phyloP scores from a whole-genome alignment of 805 yeast genomes.

The Yueomyces sp. region DNA sequence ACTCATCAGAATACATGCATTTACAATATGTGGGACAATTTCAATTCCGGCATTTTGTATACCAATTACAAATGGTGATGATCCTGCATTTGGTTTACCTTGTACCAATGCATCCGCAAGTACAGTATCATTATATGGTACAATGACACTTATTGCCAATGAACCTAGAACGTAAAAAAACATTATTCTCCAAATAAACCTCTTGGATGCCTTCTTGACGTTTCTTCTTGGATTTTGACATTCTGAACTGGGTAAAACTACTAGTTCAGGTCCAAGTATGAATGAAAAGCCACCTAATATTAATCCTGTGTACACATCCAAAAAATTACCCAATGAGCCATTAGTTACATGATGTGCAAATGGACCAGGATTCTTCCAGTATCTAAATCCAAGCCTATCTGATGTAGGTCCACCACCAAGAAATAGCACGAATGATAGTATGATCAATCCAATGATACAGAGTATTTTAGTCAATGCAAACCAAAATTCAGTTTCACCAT shows the following conservation, averaged over 20 bases:
- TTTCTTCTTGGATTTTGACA: conserved; percentile 44
- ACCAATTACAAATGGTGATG: conserved; percentile 56
- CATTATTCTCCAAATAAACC: conserved; percentile 49
- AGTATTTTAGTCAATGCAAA: conserved; percentile 33
- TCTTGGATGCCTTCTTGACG: conserved; percentile 46
- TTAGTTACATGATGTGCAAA: conserved; percentile 35
- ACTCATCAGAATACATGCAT: conserved; percentile 47
- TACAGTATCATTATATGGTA: conserved; percentile 36
- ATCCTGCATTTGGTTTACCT: conserved; percentile 45
- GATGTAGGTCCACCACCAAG: conserved; percentile 36
- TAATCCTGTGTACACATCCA: conserved; percentile 50
- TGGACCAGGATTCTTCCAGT: conserved; percentile 50
- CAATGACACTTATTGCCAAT: conserved; percentile 47
- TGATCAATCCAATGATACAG: conserved; percentile 32
- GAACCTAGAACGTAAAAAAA: conserved; percentile 46
- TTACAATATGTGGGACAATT: conserved; percentile 47
- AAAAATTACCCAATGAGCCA: conserved; percentile 49
- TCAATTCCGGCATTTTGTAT: conserved; percentile 48
- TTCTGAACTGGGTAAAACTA: conserved; percentile 47
- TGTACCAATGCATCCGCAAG: conserved; percentile 34
- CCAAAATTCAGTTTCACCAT: conserved; percentile 28
- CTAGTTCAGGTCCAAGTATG: conserved; percentile 50
- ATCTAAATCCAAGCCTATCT: conserved; percentile 52
- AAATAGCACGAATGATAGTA: conserved; percentile 33
- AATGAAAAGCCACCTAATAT: conserved; percentile 56